Evolutionary conservation across 176 grass and related monocot genomes (phyloP), one percentile per base, ranked within the genome.

Genomic region (Carex parvula): DNA sequence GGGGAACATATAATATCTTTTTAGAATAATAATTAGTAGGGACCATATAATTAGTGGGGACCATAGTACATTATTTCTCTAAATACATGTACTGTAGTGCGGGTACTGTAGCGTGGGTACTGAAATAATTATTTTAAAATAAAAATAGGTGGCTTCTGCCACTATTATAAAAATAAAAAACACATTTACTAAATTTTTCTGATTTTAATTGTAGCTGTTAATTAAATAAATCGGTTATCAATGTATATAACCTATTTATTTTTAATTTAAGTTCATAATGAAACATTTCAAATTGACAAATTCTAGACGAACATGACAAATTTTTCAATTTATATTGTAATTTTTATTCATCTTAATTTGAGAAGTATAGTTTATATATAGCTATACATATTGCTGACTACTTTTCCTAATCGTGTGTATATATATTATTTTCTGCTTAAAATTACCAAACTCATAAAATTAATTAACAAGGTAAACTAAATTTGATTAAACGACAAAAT

Each of bases 401-500:
- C 24, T 26, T 26, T 26, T 26, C 24, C 24, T 26, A 26, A 26
- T 26, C 24, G 24, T 26, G 24, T 26, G 24, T n/a, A n/a, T 67
- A 16, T 37, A 11, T 50, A 50, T 50, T 62, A 5, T 16, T 67
- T 33, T 67, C 4, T 67, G 13, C 30, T 7, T 66, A 66, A 33
- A 16, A 66, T 33, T 16, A 13, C 12, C 33, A 14, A 39, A 33
- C 2, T 50, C 46, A 50, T 50, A 50, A 50, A 50, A 2, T 12
- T 50, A 50, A 50, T 56, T 53, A 61, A 33, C 53, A 81, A 42
- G 85, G 85, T 87, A 74, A 87, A 81, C 62, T 81, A 68, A 66
- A 53, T 12, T 56, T 77, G 35, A 79, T 79, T 64, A 66, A n/a
- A 46, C 13, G 1, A 67, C 21, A 83, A 13, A 80, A 61, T 61